A percentile compares a stretch with the other conserved stretches of the same genome.
phyloP scores from a whole-genome alignment of 2,329 filamentous ascomycete species.

The Teratosphaeria gauchensis region DNA sequence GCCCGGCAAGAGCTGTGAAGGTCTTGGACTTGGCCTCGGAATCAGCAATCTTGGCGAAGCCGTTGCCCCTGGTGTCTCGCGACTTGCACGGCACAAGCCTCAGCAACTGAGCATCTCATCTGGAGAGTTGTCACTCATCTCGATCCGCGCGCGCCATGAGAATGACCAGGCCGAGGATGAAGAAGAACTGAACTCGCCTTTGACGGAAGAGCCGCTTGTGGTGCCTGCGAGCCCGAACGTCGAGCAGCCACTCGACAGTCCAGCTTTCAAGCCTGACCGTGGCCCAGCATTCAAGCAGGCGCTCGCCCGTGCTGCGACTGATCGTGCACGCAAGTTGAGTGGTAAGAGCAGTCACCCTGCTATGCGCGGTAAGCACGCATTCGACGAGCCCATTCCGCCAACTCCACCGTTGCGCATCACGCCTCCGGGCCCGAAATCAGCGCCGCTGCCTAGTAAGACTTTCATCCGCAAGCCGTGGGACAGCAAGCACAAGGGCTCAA shows the following conservation, averaged over 20 bases:
- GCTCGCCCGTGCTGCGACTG: neutral
- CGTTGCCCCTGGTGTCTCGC: neutral
- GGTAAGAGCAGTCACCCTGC: neutral
- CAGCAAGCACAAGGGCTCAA: neutral
- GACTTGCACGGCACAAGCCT: neutral
- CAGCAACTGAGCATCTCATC: neutral
- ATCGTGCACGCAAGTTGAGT: neutral
- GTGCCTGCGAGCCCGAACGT: neutral
- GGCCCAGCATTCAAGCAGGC: neutral
- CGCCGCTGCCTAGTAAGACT: neutral
- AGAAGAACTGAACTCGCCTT: neutral
- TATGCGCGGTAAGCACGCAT: neutral
- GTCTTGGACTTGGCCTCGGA: neutral
- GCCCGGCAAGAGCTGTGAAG: neutral
- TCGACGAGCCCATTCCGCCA: neutral
- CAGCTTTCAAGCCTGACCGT: neutral
- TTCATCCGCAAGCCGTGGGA: neutral
- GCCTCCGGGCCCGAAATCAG: neutral
- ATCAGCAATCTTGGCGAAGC: neutral
- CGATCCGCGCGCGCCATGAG: neutral
- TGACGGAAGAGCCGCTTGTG: neutral
- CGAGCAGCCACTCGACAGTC: neutral
- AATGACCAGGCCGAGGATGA: neutral
- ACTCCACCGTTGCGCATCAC: neutral
- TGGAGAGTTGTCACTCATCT: neutral